Evolutionary conservation across 2,329 filamentous ascomycete genomes (phyloP).

Genomic region (Hypoxylon rubiginosum): DNA sequence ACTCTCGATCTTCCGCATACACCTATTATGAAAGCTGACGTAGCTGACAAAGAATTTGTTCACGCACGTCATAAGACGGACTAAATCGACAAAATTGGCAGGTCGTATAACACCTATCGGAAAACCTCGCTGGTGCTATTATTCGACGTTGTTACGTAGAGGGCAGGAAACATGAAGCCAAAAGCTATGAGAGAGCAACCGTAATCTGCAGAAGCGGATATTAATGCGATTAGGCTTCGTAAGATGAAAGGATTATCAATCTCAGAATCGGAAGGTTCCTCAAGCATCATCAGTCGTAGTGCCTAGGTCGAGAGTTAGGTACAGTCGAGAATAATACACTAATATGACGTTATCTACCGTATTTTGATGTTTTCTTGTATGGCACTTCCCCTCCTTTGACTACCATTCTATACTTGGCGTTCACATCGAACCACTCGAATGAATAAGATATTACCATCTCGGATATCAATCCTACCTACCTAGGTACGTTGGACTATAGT

Average conservation of each 20-base stretch:
- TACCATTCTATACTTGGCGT: too few relatives aligned
- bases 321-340: neutral
- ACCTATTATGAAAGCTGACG: neutral
- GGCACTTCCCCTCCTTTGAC: neutral
- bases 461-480: too few relatives aligned
- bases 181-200: neutral
- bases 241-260: neutral
- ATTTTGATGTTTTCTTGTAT: neutral
- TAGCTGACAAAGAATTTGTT: neutral
- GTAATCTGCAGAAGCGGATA: neutral
- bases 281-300: neutral
- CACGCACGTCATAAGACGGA: neutral
- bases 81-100: neutral
- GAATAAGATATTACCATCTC: too few relatives aligned
- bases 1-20: neutral
- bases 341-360: constrained; percentile 1
- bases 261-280: neutral
- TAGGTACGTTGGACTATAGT: too few relatives aligned
- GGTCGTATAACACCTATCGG: neutral
- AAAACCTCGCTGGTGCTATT: neutral
- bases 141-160: neutral
- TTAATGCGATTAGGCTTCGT: neutral
- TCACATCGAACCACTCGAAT: too few relatives aligned
- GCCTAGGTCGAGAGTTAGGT: neutral
- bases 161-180: neutral